phyloP scores from a whole-genome alignment of 805 yeast species.

The Lachancea sp. region DNA sequence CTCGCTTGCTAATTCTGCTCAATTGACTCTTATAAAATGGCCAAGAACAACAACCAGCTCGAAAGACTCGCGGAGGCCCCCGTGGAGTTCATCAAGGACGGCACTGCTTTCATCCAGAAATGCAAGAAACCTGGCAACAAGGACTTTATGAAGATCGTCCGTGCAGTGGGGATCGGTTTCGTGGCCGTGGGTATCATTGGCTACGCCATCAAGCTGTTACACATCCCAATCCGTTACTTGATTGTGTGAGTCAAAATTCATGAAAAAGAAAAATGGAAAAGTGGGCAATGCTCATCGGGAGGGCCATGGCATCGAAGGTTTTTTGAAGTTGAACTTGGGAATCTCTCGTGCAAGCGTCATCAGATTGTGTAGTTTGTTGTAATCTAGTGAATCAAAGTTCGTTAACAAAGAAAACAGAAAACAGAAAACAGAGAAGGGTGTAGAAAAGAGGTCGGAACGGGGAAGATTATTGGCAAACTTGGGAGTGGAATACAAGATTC shows the following conservation, averaged over 20 bases:
- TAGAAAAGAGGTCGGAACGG: no score
- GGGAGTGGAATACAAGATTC: no score
- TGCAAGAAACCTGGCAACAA: constrained; percentile 89
- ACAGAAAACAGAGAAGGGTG: no score
- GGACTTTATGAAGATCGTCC: constrained; percentile 81
- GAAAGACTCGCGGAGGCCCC: constrained; percentile 83
- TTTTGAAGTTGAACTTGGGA: constrained; percentile 10
- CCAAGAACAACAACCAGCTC: constrained; percentile 27
- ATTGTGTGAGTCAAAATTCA: constrained; percentile 51
- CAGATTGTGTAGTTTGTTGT: constrained; percentile 2
- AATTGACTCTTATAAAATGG: constrained; percentile 12
- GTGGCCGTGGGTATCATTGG: constrained; percentile 98
- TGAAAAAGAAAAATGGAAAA: background rate
- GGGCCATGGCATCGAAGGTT: background rate
- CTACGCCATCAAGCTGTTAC: constrained; percentile 86
- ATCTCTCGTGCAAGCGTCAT: background rate
- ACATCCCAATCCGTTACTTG: constrained; percentile 93
- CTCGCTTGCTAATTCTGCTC: background rate
- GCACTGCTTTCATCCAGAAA: constrained; percentile 77
- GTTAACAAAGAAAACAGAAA: background rate
- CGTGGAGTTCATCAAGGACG: constrained; percentile 85
- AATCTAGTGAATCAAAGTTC: background rate
- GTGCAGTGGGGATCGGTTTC: constrained; percentile 96
- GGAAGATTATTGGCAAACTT: no score
- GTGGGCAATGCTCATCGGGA: background rate